Evolutionary conservation across 2,329 filamentous ascomycete genomes (phyloP).

Genomic region (Aspergillus spinulosporus): DNA sequence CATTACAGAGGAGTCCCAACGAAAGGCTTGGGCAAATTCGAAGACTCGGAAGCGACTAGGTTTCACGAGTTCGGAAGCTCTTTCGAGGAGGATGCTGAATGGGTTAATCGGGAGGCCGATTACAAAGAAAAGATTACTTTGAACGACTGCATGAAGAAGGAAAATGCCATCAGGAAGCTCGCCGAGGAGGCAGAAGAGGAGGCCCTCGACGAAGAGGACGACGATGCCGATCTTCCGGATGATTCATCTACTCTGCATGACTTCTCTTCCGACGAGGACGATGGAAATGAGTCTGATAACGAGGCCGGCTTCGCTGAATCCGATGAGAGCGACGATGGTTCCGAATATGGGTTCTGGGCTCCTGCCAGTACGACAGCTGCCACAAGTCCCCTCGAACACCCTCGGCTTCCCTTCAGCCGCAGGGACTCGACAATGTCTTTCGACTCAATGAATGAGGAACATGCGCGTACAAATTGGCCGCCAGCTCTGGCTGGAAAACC

Average conservation of each 20-base stretch:
- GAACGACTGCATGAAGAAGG: constrained; percentile 83
- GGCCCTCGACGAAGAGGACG: constrained; percentile 70
- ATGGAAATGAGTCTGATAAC: constrained; percentile 81
- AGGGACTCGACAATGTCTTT: constrained; percentile 56
- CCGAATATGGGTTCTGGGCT: constrained; percentile 67
- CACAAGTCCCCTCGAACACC: constrained; percentile 54
- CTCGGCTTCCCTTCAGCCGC: constrained; percentile 49
- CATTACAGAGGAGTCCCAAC: constrained; percentile 33
- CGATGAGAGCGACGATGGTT: constrained; percentile 65
- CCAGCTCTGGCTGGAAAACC: constrained; percentile 32
- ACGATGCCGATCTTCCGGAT: constrained; percentile 60
- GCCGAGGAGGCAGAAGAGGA: constrained; percentile 92
- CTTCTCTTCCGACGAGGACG: constrained; percentile 55
- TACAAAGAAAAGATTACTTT: constrained; percentile 75
- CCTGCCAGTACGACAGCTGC: constrained; percentile 48
- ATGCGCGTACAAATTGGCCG: constrained; percentile 28
- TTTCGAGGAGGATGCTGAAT: constrained; percentile 79
- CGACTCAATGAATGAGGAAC: constrained; percentile 48
- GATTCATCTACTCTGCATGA: constrained; percentile 61
- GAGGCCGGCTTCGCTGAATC: constrained; percentile 70
- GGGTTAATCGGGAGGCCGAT: constrained; percentile 72
- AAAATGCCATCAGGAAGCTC: constrained; percentile 81
- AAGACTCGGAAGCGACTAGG: constrained; percentile 45
- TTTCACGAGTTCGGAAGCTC: constrained; percentile 95
- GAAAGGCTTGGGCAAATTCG: constrained; percentile 41